Evolutionary conservation across 371 early-diverging fungal genomes (phyloP).

Genomic region (Syncephalis plumigaleata): DNA sequence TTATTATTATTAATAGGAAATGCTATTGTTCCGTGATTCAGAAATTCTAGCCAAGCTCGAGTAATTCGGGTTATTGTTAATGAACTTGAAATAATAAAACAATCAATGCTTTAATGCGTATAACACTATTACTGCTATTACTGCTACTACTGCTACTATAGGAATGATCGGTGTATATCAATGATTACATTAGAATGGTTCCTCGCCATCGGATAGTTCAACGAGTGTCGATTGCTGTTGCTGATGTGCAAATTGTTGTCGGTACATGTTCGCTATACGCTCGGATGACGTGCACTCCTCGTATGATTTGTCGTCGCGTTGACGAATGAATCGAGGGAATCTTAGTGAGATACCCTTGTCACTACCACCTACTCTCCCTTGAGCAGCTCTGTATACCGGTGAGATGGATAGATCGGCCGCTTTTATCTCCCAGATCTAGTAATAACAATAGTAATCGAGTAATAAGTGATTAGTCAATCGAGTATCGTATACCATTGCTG

Average conservation of each 20-base stretch:
- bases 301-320: conserved; percentile 92
- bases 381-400: conserved; percentile 91
- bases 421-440: conserved; percentile 93
- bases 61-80: background rate
- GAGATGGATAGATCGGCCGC: conserved; percentile 98
- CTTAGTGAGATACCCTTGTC: conserved; percentile 95
- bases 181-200: too few species aligned
- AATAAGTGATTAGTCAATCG: background rate
- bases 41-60: conserved; percentile 85
- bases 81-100: too few species aligned
- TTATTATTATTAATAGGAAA: conserved; percentile 17
- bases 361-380: conserved; percentile 55
- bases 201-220: too few species aligned
- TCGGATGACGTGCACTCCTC: conserved; percentile 80
- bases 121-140: too few species aligned
- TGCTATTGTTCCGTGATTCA: conserved; percentile 65
- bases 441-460: conserved; percentile 20
- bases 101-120: too few species aligned
- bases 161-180: too few species aligned
- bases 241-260: too few species aligned
- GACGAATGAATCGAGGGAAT: conserved; percentile 96
- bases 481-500: too few species aligned
- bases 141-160: too few species aligned
- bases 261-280: conserved; percentile 12
- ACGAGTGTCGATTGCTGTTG: too few species aligned